These are phyloP conservation scores for Curvularia hawaiiensis DNA, from an alignment of 2,329 filamentous ascomycete species.

Conservation along the genomic window DNA sequence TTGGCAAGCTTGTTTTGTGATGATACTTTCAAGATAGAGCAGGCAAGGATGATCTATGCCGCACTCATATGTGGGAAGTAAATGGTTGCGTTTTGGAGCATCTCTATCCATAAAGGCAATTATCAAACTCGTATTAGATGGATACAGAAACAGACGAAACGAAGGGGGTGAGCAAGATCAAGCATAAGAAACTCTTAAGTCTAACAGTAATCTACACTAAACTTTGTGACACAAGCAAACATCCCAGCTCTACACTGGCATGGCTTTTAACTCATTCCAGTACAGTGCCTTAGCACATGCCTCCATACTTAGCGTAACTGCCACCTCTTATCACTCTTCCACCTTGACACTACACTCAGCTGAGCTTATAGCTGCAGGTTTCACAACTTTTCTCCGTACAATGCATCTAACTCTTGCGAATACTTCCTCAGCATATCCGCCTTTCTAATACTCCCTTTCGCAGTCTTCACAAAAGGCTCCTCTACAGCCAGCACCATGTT, in stretches of 20 bases:
- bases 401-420: slow-evolving; percentile 13
- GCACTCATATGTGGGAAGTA: neutral
- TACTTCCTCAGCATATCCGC: slow-evolving; percentile 50
- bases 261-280: too few relatives aligned
- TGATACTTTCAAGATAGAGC: neutral
- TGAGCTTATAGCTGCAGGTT: neutral
- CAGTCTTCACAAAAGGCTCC: slow-evolving; percentile 53
- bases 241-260: too few relatives aligned
- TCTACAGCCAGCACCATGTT: slow-evolving; percentile 51
- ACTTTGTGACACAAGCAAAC: too few relatives aligned
- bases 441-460: slow-evolving; percentile 55
- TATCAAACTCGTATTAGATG: neutral
- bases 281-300: too few relatives aligned
- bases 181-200: too few relatives aligned
- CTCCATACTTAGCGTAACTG: neutral
- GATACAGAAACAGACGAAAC: neutral
- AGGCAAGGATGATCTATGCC: neutral
- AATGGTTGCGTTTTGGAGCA: neutral
- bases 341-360: neutral
- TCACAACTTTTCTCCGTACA: slow-evolving; percentile 8
- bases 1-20: neutral
- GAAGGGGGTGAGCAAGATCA: too few relatives aligned
- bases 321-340: neutral
- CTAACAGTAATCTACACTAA: too few relatives aligned
- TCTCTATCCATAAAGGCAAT: too few relatives aligned